phyloP scores from a whole-genome alignment of 371 early-diverging fungal genomes.

The Mucor ambiguus region DNA sequence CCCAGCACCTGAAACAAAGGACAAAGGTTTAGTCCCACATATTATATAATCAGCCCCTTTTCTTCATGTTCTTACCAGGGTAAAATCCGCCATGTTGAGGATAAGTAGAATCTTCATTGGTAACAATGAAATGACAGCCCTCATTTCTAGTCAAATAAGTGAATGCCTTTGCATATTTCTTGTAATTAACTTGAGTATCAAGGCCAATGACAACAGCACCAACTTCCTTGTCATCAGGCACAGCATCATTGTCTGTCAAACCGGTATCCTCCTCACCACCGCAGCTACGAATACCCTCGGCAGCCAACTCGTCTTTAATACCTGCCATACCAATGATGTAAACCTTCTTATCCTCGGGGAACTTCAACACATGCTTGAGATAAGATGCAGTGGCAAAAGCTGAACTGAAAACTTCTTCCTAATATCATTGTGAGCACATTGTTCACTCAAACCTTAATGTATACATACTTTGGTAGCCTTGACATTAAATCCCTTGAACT shows the following conservation, averaged over 20 bases:
- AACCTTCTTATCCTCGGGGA: slow-evolving; percentile 84
- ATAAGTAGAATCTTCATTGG: slow-evolving; percentile 90
- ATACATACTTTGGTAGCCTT: slow-evolving; percentile 63
- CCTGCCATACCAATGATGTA: slow-evolving; percentile 93
- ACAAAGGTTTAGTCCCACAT: background rate
- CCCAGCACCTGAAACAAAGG: slow-evolving; percentile 70
- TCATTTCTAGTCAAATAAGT: slow-evolving; percentile 75
- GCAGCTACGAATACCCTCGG: slow-evolving; percentile 67
- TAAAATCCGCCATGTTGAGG: slow-evolving; percentile 77
- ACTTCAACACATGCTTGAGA: slow-evolving; percentile 75
- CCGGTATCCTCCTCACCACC: slow-evolving; percentile 55
- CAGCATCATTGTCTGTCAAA: slow-evolving; percentile 34
- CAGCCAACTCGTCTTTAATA: slow-evolving; percentile 82
- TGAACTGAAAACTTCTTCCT: slow-evolving; percentile 95
- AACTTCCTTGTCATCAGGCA: slow-evolving; percentile 51
- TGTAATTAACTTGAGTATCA: slow-evolving; percentile 87
- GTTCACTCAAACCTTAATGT: background rate
- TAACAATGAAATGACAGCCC: slow-evolving; percentile 85
- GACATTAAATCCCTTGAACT: slow-evolving; percentile 81
- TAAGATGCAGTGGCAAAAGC: slow-evolving; percentile 95
- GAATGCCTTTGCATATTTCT: slow-evolving; percentile 90
- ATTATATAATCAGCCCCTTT: background rate
- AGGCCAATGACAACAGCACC: slow-evolving; percentile 93
- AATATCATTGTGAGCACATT: background rate
- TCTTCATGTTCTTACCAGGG: slow-evolving; percentile 61